Base-by-base conservation (phyloP, 2,329 filamentous ascomycete genomes). In the Elsinoe batatas region DNA sequence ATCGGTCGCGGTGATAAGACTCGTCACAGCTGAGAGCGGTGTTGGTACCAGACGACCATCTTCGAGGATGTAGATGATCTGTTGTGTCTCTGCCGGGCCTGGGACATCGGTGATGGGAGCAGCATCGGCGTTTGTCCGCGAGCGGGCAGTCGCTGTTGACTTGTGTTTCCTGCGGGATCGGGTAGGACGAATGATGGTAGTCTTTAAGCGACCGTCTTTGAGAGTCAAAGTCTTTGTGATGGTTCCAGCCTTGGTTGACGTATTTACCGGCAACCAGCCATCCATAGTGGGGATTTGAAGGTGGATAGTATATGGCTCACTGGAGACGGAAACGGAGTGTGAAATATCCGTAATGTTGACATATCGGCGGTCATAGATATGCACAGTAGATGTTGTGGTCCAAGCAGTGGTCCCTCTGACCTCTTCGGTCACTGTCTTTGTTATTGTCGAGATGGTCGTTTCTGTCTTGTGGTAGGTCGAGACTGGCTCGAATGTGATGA, bases 61-160 rank as follows among this genome's bases (percentile, higher is more conserved):
- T 30, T 44, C 40, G 11, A 46, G 40, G 3, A 55, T 55, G 36
- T 55, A 55, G 13, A 55, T 36, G 32, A 55, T 47, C 40, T 55
- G 53, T 11, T 46, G 30, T 13, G 40, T 30, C 38, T 22, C 17
- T 15, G 37, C 37, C 4, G 30, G 18, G 5, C 18, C 32, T n/a
- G 38, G 8, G 1, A 36, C 40, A 10, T 40, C 26, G 1, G 53
- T 44, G 5, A 37, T 33, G 10, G 42, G 12, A 3, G 53, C n/a
- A 5, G 17, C 13, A 13, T 18, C 15, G 20, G 53, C 20, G 1
- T 6, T 6, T 15, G 38, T 26, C 18, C 37, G 17, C 5, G 38
- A 51, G 17, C 32, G 15, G 17, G 47, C 32, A 17, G 32, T 51
- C 8, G 47, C 26, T n/a, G 18, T 38, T 3, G 47, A 13, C n/a